Base-by-base conservation (phyloP, 495 filamentous ascomycete species). In the Trichoderma virens region DNA sequence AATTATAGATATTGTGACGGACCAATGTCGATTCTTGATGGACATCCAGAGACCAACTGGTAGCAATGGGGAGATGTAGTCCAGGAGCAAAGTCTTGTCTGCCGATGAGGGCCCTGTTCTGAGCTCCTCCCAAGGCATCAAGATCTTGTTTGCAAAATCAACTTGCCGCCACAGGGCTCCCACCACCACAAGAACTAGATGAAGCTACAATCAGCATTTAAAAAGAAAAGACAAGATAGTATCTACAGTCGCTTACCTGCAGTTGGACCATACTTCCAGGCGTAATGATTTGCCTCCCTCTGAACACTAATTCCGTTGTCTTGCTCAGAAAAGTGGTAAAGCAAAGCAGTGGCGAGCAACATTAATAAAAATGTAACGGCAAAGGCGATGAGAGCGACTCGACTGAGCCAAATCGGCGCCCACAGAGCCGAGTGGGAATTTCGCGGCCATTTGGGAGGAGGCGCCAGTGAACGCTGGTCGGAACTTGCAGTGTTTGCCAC, bases 251-350 rank as follows among this genome's bases (percentile, higher is more conserved):
- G 1, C 35, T 39, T 62, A 62, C 61, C 60, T 6, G 70, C 70
- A 3, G 70, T 72, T 59, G 70, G 70, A n/a, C 69, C 69, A n/a
- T 72, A 72, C 18, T 67, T 71, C 70, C 70, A 72, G 23, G 54
- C 62, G 41, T 71, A 72, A 23, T 72, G 67, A 0, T 65, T 69
- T 27, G 60, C 62, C 28, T 67, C 59, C 20, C 28, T n/a, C 20
- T 65, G 64, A 27, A 62, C 59, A n/a, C 64, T 65, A 18, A 72
- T 39, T 5, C 71, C 71, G 38, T 66, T 35, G 13, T 67, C 51
- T 16, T 38, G 18, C 32, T 59, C 30, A 23, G 71, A 72, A 18
- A 70, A 59, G 13, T 65, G 59, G 59, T 64, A 67, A 11, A 67
- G 25, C 30, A 62, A 56, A 56, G 60, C 59, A 2, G 62, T 65